phyloP scores from a whole-genome alignment of 2,329 filamentous ascomycete genomes.

The Ramularia endophylla region DNA sequence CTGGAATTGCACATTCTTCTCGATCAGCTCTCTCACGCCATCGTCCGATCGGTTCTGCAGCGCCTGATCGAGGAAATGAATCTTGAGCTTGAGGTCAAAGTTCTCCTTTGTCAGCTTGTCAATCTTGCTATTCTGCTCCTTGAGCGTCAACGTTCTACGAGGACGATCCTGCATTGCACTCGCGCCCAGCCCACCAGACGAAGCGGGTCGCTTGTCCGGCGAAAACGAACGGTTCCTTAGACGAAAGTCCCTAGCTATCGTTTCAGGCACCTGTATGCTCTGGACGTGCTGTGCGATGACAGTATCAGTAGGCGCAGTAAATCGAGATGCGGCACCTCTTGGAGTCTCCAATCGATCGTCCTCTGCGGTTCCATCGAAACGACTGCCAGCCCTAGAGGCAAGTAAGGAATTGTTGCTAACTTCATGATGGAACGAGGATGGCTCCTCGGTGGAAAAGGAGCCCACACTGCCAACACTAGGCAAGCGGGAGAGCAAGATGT shows the following conservation, averaged over 20 bases:
- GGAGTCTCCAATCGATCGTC: constrained; percentile 69
- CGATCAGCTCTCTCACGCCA: constrained; percentile 95
- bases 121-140: constrained; percentile 96
- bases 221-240: constrained; percentile 61
- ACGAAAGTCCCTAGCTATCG: constrained; percentile 77
- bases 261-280: constrained; percentile 86
- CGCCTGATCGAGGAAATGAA: constrained; percentile 92
- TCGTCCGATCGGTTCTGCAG: constrained; percentile 92
- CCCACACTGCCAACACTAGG: constrained; percentile 87
- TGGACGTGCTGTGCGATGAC: constrained; percentile 82
- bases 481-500: constrained; percentile 61
- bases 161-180: constrained; percentile 32
- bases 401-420: constrained; percentile 32
- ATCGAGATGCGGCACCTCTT: constrained; percentile 49
- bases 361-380: constrained; percentile 46
- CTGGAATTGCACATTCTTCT: constrained; percentile 92
- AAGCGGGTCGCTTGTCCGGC: constrained; percentile 48
- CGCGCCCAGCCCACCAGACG: constrained; percentile 28
- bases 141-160: constrained; percentile 62
- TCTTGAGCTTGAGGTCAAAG: constrained; percentile 94
- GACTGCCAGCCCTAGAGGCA: constrained; percentile 33
- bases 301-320: constrained; percentile 62
- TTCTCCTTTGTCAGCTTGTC: constrained; percentile 97
- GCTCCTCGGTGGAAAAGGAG: constrained; percentile 49
- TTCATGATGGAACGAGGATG: constrained; percentile 19